phyloP scores from a whole-genome alignment of 1,284 basidiomycete species.

The Sporisorium reilianum region DNA sequence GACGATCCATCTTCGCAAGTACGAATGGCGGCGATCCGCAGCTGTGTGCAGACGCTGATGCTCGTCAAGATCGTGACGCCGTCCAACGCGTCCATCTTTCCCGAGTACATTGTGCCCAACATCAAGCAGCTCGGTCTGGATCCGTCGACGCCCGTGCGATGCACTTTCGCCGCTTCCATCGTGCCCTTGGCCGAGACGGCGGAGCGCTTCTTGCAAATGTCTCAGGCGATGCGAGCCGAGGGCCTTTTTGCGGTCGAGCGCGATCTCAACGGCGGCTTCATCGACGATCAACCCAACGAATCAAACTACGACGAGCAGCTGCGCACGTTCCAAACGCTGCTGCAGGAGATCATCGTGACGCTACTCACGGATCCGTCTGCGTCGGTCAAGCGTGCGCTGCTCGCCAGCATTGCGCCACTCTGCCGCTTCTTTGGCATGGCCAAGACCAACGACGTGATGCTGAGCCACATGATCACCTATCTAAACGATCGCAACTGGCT shows the following conservation, averaged over 20 bases:
- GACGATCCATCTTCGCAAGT: constrained; percentile 87
- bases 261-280: constrained; percentile 76
- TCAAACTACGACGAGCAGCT: constrained; percentile 70
- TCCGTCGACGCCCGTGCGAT: constrained; percentile 86
- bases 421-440: constrained; percentile 93
- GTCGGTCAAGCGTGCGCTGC: constrained; percentile 74
- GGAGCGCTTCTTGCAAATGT: constrained; percentile 87
- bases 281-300: constrained; percentile 50
- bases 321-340: constrained; percentile 83
- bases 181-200: constrained; percentile 86
- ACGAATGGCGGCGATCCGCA: constrained; percentile 77
- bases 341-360: constrained; percentile 87
- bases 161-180: constrained; percentile 87
- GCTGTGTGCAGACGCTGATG: constrained; percentile 85
- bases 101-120: constrained; percentile 95
- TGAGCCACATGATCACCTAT: constrained; percentile 98
- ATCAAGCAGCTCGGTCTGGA: constrained; percentile 85
- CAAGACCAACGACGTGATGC: constrained; percentile 91
- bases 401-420: constrained; percentile 83
- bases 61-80: constrained; percentile 88
- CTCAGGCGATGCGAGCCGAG: constrained; percentile 86
- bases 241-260: constrained; percentile 79
- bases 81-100: constrained; percentile 85
- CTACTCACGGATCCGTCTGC: constrained; percentile 74
- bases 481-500: constrained; percentile 94